These are phyloP conservation scores for Alternaria triticina DNA, from an alignment of 2,329 filamentous ascomycete species.

Conservation along the genomic window DNA sequence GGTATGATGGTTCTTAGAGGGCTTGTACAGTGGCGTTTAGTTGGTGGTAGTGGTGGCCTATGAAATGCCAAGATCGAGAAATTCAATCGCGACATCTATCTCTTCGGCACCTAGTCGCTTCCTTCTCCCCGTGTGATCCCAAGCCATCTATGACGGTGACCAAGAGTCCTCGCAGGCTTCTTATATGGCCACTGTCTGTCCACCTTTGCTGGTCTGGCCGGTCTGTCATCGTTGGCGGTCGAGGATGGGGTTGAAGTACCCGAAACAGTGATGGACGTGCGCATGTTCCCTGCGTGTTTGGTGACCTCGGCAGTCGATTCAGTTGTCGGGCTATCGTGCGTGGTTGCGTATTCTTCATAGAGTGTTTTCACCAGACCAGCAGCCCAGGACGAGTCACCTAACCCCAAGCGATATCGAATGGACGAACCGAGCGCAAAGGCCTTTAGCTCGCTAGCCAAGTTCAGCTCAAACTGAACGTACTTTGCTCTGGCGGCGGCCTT, in stretches of 20 bases:
- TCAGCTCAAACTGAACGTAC: background rate
- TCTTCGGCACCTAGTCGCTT: background rate
- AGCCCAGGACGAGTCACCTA: background rate
- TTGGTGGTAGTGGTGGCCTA: slow-evolving; percentile 31
- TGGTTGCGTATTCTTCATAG: background rate
- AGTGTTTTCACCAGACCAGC: background rate
- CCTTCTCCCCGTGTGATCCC: background rate
- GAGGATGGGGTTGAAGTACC: background rate
- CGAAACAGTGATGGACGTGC: background rate
- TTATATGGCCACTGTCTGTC: background rate
- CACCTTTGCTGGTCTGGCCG: background rate
- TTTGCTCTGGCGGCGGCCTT: background rate
- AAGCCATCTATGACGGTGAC: background rate
- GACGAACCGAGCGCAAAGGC: background rate
- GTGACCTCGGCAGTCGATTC: background rate
- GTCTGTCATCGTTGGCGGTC: background rate
- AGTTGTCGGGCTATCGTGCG: background rate
- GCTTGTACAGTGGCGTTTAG: slow-evolving; percentile 49
- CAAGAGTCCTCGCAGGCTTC: background rate
- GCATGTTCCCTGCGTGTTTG: background rate
- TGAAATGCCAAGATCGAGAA: background rate
- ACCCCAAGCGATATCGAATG: background rate
- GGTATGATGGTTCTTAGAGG: slow-evolving; percentile 63
- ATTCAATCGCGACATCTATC: background rate
- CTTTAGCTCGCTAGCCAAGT: background rate